Base-by-base conservation (phyloP, 139 green algal genomes). In the Volvox reticuliferus region DNA sequence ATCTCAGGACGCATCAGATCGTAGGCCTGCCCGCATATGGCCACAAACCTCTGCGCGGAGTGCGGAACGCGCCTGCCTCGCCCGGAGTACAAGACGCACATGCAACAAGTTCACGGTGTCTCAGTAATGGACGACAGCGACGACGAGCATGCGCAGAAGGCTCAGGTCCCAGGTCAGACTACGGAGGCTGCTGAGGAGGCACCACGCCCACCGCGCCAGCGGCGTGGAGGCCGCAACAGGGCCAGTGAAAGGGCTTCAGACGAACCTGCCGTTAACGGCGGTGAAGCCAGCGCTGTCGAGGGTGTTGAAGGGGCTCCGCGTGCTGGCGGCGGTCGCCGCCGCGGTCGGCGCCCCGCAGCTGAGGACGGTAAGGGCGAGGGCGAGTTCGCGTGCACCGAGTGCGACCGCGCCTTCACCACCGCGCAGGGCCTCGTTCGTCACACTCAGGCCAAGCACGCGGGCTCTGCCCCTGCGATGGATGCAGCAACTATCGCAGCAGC, bases 31-130 rank as follows among this genome's bases (percentile, higher is more conserved):
- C 75, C 30, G 75, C 75, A 61, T 81, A 89, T 89, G 85, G 85
- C 85, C 13, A 90, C 86, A 13, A 90, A 84, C 73, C 73, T 90
- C 12, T 90, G 86, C 12, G 86, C 86, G 6, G 86, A 90, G 73
- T 90, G 86, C 73, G 86, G 86, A 61, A 90, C 50, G 21, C 73
- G 55, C 12, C 20, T 90, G 12, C 9, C 50, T 3, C 86, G 86
- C 5, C 13, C 50, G 24, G 86, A 75, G 69, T 90, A 90, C 55
- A 83, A 83, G 71, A 55, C 20, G 21, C 86, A 90, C 73, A 90
- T 90, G 86, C 30, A 81, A 13, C 30, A 83, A 6, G 86, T 84
- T 3, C 86, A 90, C 55, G 86, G 86, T 21, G 73, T 90, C 3
- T 36, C 73, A 1, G 55, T 83, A 3, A 62, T 63, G 73, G 6